phyloP scores from a whole-genome alignment of 2,329 filamentous ascomycete species.

The Trichoderma asperellum region DNA sequence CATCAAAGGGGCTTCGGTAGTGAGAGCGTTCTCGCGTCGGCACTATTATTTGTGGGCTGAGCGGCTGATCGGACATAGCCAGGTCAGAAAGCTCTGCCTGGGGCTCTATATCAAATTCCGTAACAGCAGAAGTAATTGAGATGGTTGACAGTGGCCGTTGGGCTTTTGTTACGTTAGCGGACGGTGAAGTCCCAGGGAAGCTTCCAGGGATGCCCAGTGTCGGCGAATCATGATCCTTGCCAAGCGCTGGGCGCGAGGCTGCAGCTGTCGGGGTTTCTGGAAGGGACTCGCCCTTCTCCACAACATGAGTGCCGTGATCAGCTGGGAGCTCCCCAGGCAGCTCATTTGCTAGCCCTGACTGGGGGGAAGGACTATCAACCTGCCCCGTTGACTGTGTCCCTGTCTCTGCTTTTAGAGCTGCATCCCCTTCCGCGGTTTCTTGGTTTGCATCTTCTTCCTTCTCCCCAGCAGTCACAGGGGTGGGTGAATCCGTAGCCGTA shows the following conservation, averaged over 20 bases:
- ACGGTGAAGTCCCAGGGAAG: slow-evolving; percentile 53
- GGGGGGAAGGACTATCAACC: not conserved
- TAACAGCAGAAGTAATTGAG: slow-evolving; percentile 63
- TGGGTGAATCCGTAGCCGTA: slow-evolving; percentile 8
- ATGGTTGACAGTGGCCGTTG: slow-evolving; percentile 61
- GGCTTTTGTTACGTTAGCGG: slow-evolving; percentile 42
- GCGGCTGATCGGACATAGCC: slow-evolving; percentile 37
- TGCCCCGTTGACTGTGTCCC: not conserved
- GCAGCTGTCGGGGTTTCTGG: slow-evolving; percentile 29
- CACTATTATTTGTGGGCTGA: slow-evolving; percentile 37
- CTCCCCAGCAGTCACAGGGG: slow-evolving; percentile 11
- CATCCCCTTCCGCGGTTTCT: not conserved
- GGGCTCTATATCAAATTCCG: slow-evolving; percentile 74
- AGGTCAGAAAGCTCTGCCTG: slow-evolving; percentile 60
- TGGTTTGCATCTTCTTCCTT: slow-evolving; percentile 14
- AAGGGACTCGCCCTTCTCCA: slow-evolving; percentile 1
- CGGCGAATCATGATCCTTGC: slow-evolving; percentile 59
- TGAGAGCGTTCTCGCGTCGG: slow-evolving; percentile 43
- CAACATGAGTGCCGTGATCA: not conserved
- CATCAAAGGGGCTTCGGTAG: slow-evolving; percentile 57
- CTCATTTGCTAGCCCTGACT: not conserved
- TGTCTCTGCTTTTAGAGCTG: slow-evolving; percentile 2
- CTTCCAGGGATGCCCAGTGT: slow-evolving; percentile 68
- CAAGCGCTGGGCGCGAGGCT: slow-evolving; percentile 19
- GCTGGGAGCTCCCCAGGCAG: slow-evolving; percentile 12